Percentiles rank a stretch among this genome's conserved stretches.
These are phyloP conservation scores for Pulveroboletus sp. DNA, from an alignment of 768 basidiomycete species.

Conservation along the genomic window DNA sequence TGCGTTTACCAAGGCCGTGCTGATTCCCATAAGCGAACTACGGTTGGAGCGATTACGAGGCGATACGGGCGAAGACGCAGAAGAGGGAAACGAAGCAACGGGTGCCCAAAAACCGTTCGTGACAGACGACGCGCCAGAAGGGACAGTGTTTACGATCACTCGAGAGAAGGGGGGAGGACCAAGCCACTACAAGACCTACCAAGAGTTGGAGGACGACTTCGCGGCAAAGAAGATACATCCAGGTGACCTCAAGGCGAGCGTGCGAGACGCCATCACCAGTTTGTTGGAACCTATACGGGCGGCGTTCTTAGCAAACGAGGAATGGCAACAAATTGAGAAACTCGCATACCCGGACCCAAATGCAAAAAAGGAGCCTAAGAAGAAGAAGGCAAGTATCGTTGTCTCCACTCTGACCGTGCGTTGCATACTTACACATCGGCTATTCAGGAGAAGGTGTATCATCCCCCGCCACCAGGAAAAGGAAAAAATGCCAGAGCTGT, in stretches of 20 bases:
- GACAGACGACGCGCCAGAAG: conserved; percentile 65
- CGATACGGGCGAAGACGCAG: conserved; percentile 36
- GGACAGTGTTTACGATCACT: conserved; percentile 74
- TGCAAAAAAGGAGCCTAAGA: conserved; percentile 54
- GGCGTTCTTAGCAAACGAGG: conserved; percentile 68
- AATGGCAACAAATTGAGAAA: conserved; percentile 73
- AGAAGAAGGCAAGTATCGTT: conserved; percentile 45
- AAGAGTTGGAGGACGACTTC: conserved; percentile 69
- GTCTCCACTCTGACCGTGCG: not conserved
- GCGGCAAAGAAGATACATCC: conserved; percentile 77
- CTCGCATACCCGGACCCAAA: conserved; percentile 82
- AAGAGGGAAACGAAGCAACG: conserved; percentile 42
- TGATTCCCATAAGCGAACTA: conserved; percentile 81
- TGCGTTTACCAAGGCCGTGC: conserved; percentile 78
- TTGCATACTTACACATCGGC: not conserved
- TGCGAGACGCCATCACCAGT: conserved; percentile 65
- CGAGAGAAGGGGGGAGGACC: conserved; percentile 73
- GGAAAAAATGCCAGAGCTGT: conserved; percentile 45
- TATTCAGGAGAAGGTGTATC: conserved; percentile 70
- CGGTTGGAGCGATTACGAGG: conserved; percentile 56
- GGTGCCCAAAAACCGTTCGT: conserved; percentile 61
- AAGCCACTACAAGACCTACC: conserved; percentile 66
- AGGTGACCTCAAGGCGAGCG: conserved; percentile 78
- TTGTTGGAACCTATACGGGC: conserved; percentile 79
- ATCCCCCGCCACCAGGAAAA: conserved; percentile 78